Evolutionary conservation across 371 early-diverging fungal genomes (phyloP).

Genomic region (Fennellomyces sp.): DNA sequence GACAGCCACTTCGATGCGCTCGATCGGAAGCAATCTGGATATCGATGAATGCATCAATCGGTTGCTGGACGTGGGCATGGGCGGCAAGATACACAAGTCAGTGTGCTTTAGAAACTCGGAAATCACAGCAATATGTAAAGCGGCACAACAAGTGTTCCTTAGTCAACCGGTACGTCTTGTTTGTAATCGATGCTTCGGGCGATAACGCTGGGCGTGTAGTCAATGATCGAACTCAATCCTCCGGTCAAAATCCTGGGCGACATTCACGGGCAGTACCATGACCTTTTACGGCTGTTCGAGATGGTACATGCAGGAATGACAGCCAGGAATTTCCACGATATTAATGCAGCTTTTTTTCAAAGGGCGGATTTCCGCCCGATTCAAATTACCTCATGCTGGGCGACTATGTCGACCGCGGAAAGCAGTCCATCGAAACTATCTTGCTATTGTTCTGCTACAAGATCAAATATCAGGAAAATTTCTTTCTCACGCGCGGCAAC

Average conservation of each 20-base stretch:
- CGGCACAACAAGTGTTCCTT: constrained; percentile 86
- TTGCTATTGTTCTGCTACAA: constrained; percentile 92
- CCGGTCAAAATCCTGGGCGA: constrained; percentile 95
- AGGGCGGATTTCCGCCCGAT: constrained; percentile 85
- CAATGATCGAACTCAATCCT: constrained; percentile 89
- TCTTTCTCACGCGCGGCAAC: constrained; percentile 95
- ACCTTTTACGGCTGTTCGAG: constrained; percentile 87
- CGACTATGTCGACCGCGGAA: constrained; percentile 98
- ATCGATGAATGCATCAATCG: constrained; percentile 86
- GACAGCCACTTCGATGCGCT: constrained; percentile 34
- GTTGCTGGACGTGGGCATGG: constrained; percentile 71
- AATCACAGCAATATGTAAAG: constrained; percentile 83
- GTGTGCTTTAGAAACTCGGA: constrained; percentile 80
- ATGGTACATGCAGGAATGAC: constrained; percentile 31
- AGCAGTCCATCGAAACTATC: constrained; percentile 96
- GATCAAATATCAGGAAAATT: constrained; percentile 94
- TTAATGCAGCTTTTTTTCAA: neutral
- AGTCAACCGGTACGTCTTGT: constrained; percentile 69
- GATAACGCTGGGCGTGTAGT: too few relatives aligned
- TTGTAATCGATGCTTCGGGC: too few relatives aligned
- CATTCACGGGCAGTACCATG: constrained; percentile 93
- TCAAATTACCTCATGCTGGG: constrained; percentile 94
- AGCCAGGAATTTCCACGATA: neutral
- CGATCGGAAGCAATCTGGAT: constrained; percentile 50
- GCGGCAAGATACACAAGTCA: constrained; percentile 70